These are phyloP conservation scores for Kodamaea leandrae DNA, from an alignment of 805 yeast species.

Conservation along the genomic window DNA sequence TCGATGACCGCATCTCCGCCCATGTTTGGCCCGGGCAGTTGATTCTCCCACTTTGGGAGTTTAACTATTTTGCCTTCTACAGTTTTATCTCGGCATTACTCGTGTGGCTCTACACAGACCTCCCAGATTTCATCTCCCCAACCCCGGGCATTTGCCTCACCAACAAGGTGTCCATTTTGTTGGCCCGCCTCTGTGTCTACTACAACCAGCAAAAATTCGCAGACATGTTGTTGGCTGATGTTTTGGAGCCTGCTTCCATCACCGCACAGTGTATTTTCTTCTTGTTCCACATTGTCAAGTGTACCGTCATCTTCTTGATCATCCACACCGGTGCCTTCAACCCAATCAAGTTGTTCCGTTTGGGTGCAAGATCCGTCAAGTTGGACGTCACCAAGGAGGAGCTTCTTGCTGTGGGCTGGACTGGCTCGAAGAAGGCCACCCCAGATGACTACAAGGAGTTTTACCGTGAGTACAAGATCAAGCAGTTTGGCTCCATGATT, in stretches of 20 bases:
- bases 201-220: conserved; percentile 47
- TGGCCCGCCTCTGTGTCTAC: conserved; percentile 20
- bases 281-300: conserved; percentile 65
- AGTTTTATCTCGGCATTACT: conserved; percentile 41
- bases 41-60: conserved; percentile 69
- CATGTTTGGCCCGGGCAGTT: conserved; percentile 89
- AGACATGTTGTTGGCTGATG: conserved; percentile 48
- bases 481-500: conserved; percentile 70
- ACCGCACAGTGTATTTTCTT: conserved; percentile 68
- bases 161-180: conserved; percentile 43
- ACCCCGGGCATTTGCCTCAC: conserved; percentile 89
- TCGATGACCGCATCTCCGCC: conserved; percentile 51
- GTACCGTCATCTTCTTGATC: conserved; percentile 50
- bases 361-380: conserved; percentile 27
- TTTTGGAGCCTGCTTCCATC: conserved; percentile 34
- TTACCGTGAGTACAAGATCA: conserved; percentile 62
- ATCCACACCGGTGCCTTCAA: conserved; percentile 74
- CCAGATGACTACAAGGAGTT: conserved; percentile 66
- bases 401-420: conserved; percentile 80
- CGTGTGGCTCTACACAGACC: conserved; percentile 87
- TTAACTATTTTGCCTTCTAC: conserved; percentile 43
- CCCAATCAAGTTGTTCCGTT: conserved; percentile 49
- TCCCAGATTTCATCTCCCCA: conserved; percentile 85
- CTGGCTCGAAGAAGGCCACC: conserved; percentile 79
- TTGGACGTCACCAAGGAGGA: conserved; percentile 48